A percentile compares a stretch with the other conserved stretches of the same genome.
These are phyloP conservation scores for Cystoderma amianthinum DNA, from an alignment of 768 basidiomycete genomes.

Conservation along the genomic window DNA sequence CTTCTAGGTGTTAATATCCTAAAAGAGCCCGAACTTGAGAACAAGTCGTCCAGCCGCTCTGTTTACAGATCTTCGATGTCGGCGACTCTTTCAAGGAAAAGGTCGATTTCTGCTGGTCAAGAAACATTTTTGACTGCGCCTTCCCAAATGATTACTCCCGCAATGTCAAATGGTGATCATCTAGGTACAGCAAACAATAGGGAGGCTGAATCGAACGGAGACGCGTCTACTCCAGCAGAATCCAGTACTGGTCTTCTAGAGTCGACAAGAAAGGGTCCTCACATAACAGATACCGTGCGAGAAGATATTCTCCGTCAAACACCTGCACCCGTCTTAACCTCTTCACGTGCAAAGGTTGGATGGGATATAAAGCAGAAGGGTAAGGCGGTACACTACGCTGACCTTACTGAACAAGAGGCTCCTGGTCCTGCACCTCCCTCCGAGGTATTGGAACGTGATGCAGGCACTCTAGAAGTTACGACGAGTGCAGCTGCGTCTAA, in stretches of 20 bases:
- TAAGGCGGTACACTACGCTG: conserved; percentile 32
- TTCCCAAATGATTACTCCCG: conserved; percentile 6
- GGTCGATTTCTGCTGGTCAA: conserved; percentile 2
- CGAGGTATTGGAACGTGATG: conserved; percentile 61
- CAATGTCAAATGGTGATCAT: not conserved
- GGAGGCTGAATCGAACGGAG: not conserved
- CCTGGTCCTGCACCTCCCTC: conserved; percentile 43
- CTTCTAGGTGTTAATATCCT: conserved; percentile 65
- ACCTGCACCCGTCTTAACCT: too few relatives aligned
- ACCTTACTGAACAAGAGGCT: conserved; percentile 9
- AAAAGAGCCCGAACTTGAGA: conserved; percentile 19
- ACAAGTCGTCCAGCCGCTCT: not conserved
- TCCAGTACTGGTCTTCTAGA: conserved; percentile 9
- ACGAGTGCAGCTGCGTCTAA: conserved; percentile 61
- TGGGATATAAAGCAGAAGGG: conserved; percentile 21
- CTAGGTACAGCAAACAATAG: not conserved
- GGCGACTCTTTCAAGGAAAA: not conserved
- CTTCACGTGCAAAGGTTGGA: not conserved
- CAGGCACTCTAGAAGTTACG: conserved; percentile 47
- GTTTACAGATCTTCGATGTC: not conserved
- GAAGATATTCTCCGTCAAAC: not conserved
- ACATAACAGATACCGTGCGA: not conserved
- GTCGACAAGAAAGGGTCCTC: not conserved
- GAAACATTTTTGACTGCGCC: conserved; percentile 19
- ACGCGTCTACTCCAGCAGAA: conserved; percentile 6